Evolutionary conservation across 352 stramenopile genomes (phyloP), one percentile per base, ranked within the genome.

Genomic region (Phytopythium cucurbitacearum): DNA sequence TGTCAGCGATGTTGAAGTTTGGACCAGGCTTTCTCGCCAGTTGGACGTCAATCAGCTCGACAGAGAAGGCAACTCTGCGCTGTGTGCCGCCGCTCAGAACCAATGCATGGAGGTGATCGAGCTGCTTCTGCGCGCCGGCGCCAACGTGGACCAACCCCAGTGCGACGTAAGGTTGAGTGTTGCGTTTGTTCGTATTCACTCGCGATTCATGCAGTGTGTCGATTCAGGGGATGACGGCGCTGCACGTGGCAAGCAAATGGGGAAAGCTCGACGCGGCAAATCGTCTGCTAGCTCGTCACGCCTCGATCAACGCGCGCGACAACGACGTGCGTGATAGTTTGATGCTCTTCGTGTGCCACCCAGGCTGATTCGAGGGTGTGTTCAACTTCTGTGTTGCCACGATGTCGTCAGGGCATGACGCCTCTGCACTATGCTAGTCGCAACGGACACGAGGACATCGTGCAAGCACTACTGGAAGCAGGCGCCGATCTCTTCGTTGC

Each of bases 221-320:
- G 12, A 50, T 5, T 10, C 35, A 89, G 78, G 73, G 73, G 11
- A 83, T 69, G 32, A 80, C 71, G 2, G 59, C 76, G 11, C 48
- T 87, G 35, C 76, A 87, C 40, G 57, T 73, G 7, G 76, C 76
- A 4, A 80, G 78, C 40, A 81, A 64, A 11, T 89, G 78, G 78
- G 76, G 78, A 3, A 62, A 62, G 7, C 57, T 71, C 16, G 62
- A 73, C 45, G 67, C 73, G 16, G 73, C 71, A 2, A 56, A 65
- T 11, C 33, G 84, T 40, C 58, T 89, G 1, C 36, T 89, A 5
- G 33, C 45, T 5, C 61, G 69, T 15, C 51, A 70, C 7, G 69
- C 76, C 9, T 59, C 42, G 9, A 48, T 67, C 28, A 49, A 71
- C 6, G 48, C 57, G 12, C 60, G 60, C 12, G 78, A 89, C 51